These are phyloP conservation scores for Backusella macrospora DNA, from an alignment of 192 early-diverging fungal genomes.

Conservation along the genomic window DNA sequence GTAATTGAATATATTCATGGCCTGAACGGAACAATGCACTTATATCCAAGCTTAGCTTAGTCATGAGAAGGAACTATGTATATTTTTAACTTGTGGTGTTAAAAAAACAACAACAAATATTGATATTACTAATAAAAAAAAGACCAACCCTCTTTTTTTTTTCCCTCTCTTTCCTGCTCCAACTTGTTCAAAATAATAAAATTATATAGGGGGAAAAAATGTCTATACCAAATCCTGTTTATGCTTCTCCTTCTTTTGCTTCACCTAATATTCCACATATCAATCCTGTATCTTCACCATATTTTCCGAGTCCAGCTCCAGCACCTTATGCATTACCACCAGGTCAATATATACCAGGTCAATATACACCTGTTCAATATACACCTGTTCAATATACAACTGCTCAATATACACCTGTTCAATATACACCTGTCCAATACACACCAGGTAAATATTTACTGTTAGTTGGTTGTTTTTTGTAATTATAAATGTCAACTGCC, in stretches of 20 bases:
- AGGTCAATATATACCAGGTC: not conserved
- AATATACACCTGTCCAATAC: too few relatives aligned
- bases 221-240: slow-evolving; percentile 1
- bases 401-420: not conserved
- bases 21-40: not conserved
- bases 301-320: slow-evolving; percentile 12
- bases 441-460: not conserved
- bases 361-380: not conserved
- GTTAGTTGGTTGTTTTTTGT: too few relatives aligned
- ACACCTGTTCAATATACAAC: not conserved
- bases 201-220: not conserved
- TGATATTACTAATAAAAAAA: not conserved
- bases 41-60: not conserved
- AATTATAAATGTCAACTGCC: too few relatives aligned
- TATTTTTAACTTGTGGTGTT: not conserved
- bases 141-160: not conserved
- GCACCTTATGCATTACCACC: not conserved
- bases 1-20: too few relatives aligned
- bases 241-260: slow-evolving; percentile 14
- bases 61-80: slow-evolving; percentile 1
- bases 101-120: not conserved
- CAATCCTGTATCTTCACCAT: not conserved
- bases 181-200: not conserved
- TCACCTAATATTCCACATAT: not conserved
- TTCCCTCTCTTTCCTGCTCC: not conserved